Conservation (phyloP, 176 grass and related monocot species). For the Carex pumila region DNA sequence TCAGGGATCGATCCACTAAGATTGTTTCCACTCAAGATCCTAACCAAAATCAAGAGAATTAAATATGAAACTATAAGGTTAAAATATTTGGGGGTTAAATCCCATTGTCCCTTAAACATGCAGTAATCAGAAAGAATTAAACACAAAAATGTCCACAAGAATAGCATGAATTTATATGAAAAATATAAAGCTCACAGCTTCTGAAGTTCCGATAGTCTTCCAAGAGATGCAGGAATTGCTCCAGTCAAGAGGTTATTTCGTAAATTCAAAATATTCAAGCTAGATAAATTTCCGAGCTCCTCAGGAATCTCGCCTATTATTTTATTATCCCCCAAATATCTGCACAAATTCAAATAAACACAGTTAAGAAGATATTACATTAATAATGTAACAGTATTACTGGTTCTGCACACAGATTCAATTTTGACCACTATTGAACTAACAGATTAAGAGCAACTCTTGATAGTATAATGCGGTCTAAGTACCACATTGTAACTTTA, state of each 20-base stretch:
- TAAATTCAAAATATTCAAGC: slow-evolving; percentile 17
- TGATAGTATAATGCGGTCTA: neutral
- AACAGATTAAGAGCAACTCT: neutral
- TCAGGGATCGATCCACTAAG: slow-evolving; percentile 30
- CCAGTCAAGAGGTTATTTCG: slow-evolving; percentile 32
- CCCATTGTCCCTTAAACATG: neutral
- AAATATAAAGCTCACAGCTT: slow-evolving; percentile 21
- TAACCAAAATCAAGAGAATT: slow-evolving; percentile 20
- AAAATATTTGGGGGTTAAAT: neutral
- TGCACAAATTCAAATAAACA: slow-evolving; percentile 25
- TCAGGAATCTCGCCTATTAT: slow-evolving; percentile 29
- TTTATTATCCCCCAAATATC: slow-evolving; percentile 19
- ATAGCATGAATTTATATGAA: neutral
- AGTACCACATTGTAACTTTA: neutral
- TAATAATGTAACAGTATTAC: neutral
- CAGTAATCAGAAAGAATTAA: neutral
- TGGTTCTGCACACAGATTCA: neutral
- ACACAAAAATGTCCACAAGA: neutral
- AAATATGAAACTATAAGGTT: neutral
- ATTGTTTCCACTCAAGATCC: slow-evolving; percentile 35
- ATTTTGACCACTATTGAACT: neutral
- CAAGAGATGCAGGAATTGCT: slow-evolving; percentile 29
- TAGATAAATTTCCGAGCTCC: slow-evolving; percentile 30
- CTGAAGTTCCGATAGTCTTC: slow-evolving; percentile 21
- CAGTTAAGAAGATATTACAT: neutral